A percentile compares a stretch with the other conserved stretches of the same genome.
These are phyloP conservation scores for Wickerhamiella domercqiae DNA, from an alignment of 805 yeast species.

Conservation along the genomic window DNA sequence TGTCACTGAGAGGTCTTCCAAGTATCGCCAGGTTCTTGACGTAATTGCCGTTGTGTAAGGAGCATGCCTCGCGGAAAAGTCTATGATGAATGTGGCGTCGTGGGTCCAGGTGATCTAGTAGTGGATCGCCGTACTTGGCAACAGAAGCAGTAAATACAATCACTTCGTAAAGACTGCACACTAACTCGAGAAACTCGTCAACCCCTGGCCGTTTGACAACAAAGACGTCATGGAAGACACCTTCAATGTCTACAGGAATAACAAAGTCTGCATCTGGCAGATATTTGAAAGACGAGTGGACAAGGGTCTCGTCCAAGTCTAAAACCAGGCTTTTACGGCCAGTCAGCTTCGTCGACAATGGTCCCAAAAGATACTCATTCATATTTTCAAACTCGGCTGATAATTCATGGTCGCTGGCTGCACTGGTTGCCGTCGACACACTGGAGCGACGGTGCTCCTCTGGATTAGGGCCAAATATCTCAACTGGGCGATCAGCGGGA, in stretches of 20 bases:
- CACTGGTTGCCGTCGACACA: neutral
- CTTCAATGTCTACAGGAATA: constrained; percentile 92
- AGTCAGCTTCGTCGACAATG: constrained; percentile 33
- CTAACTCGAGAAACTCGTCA: constrained; percentile 72
- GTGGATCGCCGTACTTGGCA: constrained; percentile 88
- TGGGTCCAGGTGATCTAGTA: constrained; percentile 75
- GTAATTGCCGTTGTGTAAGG: constrained; percentile 83
- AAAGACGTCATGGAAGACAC: constrained; percentile 81
- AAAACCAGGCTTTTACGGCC: constrained; percentile 74
- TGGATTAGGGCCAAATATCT: neutral
- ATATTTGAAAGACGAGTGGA: constrained; percentile 87
- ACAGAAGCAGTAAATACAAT: constrained; percentile 97
- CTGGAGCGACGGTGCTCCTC: neutral
- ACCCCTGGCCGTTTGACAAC: constrained; percentile 97
- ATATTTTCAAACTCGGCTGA: no score
- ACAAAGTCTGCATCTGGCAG: constrained; percentile 89
- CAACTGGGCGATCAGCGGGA: neutral
- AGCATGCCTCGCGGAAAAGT: constrained; percentile 86
- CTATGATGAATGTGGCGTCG: constrained; percentile 71
- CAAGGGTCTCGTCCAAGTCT: constrained; percentile 91
- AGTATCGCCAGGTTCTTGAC: constrained; percentile 86
- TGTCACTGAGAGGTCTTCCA: constrained; percentile 77
- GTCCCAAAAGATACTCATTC: constrained; percentile 54
- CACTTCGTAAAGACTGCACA: constrained; percentile 80
- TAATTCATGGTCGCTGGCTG: neutral